Evolutionary conservation across 192 early-diverging fungal species (phyloP), one percentile per base, ranked within the genome.

Genomic region (Linnemannia hyalina): DNA sequence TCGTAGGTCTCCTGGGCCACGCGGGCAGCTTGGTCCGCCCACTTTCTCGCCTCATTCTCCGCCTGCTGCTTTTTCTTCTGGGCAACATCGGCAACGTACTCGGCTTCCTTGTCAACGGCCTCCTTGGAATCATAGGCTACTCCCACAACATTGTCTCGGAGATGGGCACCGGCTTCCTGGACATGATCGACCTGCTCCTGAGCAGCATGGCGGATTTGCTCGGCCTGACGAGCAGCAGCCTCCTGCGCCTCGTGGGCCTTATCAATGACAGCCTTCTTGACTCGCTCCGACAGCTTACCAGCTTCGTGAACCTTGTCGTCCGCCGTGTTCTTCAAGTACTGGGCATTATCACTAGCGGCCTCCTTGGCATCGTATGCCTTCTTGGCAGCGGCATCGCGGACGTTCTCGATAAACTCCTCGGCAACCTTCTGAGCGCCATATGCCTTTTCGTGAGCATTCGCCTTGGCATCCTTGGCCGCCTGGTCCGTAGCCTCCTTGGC

Each of bases 191-290:
- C 71, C 57, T 80, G 70, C 40, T 74, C 78, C 68, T 72, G 70
- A 54, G 78, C 78, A 55, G 47, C 36, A 29, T 76, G 65, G n/a
- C 38, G 60, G 38, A 83, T 46, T 10, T 71, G 54, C 40, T 79
- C 73, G 16, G 82, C 82, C 36, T 76, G 68, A 6, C 41, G 77
- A 18, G 49, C 47, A 40, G 73, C 70, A n/a, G 83, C 74, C 41
- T 86, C 84, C 35, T 86, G 57, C 18, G 79, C 84, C 70, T 78
- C 84, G 16, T 69, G 65, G 0, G 80, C 84, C 54, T 86, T 81
- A 6, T 86, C 79, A 7, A 78, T 23, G 7, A 86, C 72, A 32
- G 69, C 35, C 75, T 86, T 73, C 68, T 81, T 81, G 72, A 78
- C 63, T 18, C 74, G 32, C 18, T 80, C 83, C 44, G 83, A 80